Base-by-base conservation (phyloP, 2,329 filamentous ascomycete genomes). In the Ascochyta rabiei region DNA sequence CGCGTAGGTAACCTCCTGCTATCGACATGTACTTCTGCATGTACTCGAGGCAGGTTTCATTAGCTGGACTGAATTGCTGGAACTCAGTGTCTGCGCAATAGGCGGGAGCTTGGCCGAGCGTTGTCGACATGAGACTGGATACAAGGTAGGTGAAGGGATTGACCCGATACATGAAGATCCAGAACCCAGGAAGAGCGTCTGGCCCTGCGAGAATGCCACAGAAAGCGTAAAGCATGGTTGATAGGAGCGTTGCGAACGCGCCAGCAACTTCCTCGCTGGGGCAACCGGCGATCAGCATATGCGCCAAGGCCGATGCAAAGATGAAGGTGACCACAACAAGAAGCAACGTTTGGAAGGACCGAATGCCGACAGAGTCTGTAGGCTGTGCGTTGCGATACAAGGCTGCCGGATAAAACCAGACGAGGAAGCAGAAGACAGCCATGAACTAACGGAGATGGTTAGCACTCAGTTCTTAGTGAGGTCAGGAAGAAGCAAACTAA, bases 131-230 rank as follows among this genome's bases (percentile, higher is more conserved):
- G 57, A 89, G 85, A 0, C 86, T 86, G 0, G 82, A 85, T 7
- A 86, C 78, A 9, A 84, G 80, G 72, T 90, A 90, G 0, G 86
- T 89, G 57, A 90, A 86, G 0, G 87, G 87, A 0, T 83, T 86
- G 16, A 86, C 78, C 18, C 84, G 81, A 71, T 90, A 89, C 88
- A 91, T 91, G 76, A 90, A 91, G 61, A 86, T 86, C 89, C 89
- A 92, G 77, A 91, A 91, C 0, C 84, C 79, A 0, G 89, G 88
- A 1, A 91, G 77, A 0, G 80, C 79, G 2, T 71, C 56, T 0
- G 86, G 83, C 0, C 81, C 73, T 52, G 87, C 84, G 39, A 91
- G 76, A 5, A 90, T 87, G 64, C 87, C 80, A 53, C 77, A 66
- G 48, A 70, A 71, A 4, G 67, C 58, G n/a, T 70, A 68, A 72